Evolutionary conservation across 345 rosid genomes (phyloP).

Genomic region (Gossypium australe): DNA sequence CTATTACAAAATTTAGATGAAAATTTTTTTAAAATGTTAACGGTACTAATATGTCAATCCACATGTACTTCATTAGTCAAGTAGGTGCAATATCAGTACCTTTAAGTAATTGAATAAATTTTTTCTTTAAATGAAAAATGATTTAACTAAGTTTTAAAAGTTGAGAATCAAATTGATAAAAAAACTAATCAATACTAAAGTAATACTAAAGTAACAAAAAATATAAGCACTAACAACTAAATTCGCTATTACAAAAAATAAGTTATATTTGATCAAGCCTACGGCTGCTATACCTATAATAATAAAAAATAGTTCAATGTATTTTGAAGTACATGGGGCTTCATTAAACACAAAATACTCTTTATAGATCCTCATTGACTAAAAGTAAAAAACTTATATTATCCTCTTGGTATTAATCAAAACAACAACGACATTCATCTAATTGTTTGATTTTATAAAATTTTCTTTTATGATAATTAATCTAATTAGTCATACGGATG

Average conservation of each 20-base stretch:
- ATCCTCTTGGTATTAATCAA: neutral
- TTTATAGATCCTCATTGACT: neutral
- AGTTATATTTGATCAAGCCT: neutral
- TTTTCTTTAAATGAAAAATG: too few species aligned
- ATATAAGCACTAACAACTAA: too few species aligned
- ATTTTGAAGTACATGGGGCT: neutral
- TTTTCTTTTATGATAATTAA: neutral
- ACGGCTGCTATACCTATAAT: neutral
- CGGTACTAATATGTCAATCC: too few species aligned
- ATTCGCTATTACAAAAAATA: neutral
- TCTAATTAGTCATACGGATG: neutral
- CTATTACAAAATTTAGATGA: too few species aligned
- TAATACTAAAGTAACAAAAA: too few species aligned
- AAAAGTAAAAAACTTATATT: neutral
- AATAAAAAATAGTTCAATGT: too few species aligned
- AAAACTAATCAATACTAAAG: too few species aligned
- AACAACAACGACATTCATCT: neutral
- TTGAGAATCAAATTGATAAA: too few species aligned
- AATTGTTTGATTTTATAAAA: neutral
- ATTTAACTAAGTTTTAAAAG: too few species aligned
- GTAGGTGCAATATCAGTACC: accelerated
- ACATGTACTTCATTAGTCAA: too few species aligned
- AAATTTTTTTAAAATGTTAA: too few species aligned
- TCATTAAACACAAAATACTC: neutral
- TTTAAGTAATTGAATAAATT: too few species aligned